phyloP scores from a whole-genome alignment of 176 grass and related monocot genomes.

The Poa pratensis region DNA sequence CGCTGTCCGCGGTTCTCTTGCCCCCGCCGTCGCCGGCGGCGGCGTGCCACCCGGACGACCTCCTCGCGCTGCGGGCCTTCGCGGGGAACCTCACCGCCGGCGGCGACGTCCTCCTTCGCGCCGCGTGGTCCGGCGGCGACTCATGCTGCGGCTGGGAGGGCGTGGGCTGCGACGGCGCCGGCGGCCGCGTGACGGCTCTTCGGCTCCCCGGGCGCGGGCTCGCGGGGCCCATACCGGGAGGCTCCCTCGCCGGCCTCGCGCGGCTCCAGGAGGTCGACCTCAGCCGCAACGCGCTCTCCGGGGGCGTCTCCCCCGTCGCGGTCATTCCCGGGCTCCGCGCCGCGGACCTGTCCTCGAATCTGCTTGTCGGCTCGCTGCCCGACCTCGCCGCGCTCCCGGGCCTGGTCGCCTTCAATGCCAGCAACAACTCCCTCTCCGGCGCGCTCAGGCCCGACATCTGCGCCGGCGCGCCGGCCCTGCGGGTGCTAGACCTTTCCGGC shows the following conservation, averaged over 20 bases:
- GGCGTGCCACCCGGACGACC: constrained; percentile 72
- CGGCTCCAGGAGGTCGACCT: constrained; percentile 67
- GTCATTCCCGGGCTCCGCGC: constrained; percentile 33
- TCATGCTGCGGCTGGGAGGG: constrained; percentile 74
- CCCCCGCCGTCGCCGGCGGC: background rate
- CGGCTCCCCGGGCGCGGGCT: constrained; percentile 53
- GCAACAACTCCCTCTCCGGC: constrained; percentile 84
- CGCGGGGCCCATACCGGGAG: constrained; percentile 30
- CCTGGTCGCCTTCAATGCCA: constrained; percentile 65
- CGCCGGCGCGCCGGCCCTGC: constrained; percentile 40
- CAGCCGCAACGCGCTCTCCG: constrained; percentile 67
- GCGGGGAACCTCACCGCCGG: constrained; percentile 54
- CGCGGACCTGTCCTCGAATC: constrained; percentile 79
- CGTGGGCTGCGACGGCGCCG: constrained; percentile 50
- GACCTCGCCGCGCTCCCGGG: constrained; percentile 45
- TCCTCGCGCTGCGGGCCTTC: constrained; percentile 64
- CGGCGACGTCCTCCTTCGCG: constrained; percentile 17
- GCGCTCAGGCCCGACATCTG: constrained; percentile 66
- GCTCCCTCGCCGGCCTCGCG: constrained; percentile 42
- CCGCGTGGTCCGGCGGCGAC: constrained; percentile 41
- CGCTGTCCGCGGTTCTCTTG: background rate
- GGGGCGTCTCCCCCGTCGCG: constrained; percentile 41
- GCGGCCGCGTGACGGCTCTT: constrained; percentile 52
- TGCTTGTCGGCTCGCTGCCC: constrained; percentile 53
- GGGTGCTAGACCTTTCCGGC: constrained; percentile 70